These are phyloP conservation scores for Geranium brycei DNA, from an alignment of 345 rosid species.

Conservation along the genomic window DNA sequence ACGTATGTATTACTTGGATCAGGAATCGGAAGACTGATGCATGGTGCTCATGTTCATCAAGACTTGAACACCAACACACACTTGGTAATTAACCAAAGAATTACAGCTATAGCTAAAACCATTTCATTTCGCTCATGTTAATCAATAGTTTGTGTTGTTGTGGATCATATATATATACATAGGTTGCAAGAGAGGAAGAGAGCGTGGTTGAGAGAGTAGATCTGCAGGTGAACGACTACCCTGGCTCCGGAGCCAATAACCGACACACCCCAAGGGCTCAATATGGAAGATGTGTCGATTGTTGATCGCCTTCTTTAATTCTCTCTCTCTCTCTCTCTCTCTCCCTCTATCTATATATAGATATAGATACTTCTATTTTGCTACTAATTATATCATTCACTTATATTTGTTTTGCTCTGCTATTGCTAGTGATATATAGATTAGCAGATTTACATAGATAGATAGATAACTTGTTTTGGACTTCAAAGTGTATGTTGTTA, in stretches of 20 bases:
- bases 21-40: constrained; percentile 11
- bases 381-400: no score
- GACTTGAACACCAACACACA: not conserved
- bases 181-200: constrained; percentile 1
- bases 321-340: not conserved
- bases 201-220: constrained; percentile 5
- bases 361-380: no score
- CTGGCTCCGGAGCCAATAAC: constrained; percentile 21
- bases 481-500: no score
- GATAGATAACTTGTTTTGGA: no score
- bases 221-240: constrained; percentile 19
- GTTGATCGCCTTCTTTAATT: not conserved
- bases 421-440: no score
- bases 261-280: constrained; percentile 24
- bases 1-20: not conserved
- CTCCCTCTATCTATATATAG: not conserved
- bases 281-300: constrained; percentile 11
- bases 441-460: no score
- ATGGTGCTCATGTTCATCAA: not conserved
- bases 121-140: no score
- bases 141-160: not conserved
- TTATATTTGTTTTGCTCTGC: no score
- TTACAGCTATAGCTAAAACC: not conserved
- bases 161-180: no score
- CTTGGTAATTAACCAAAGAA: constrained; percentile 3